Evolutionary conservation across 2,329 filamentous ascomycete species (phyloP).

Genomic region (Botrytis deweyae): DNA sequence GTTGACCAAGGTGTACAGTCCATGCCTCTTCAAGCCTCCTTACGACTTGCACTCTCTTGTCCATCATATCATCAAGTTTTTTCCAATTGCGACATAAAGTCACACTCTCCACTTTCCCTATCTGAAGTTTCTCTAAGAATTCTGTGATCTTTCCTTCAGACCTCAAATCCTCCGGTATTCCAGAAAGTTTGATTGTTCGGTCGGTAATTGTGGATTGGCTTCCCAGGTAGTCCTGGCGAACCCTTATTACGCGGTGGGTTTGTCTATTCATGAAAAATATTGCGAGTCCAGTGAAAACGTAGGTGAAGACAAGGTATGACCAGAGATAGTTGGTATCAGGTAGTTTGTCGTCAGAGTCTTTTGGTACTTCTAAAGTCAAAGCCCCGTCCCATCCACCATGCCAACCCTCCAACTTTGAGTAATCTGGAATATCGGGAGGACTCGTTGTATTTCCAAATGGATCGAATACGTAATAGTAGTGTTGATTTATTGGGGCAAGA

Average conservation of each 20-base stretch:
- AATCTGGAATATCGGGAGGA: conserved; percentile 31
- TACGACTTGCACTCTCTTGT: conserved; percentile 62
- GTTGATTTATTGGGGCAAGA: conserved; percentile 81
- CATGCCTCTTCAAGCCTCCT: conserved; percentile 79
- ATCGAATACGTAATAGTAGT: conserved; percentile 48
- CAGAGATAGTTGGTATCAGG: conserved; percentile 62
- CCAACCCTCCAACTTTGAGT: conserved; percentile 19
- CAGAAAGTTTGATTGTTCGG: conserved; percentile 85
- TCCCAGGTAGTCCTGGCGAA: conserved; percentile 87
- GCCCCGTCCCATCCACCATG: conserved; percentile 6
- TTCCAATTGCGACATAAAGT: conserved; percentile 86
- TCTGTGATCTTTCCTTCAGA: conserved; percentile 81
- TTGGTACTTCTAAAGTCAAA: background rate
- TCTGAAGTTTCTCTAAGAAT: conserved; percentile 81
- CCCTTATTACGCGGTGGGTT: conserved; percentile 79
- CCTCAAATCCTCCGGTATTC: conserved; percentile 76
- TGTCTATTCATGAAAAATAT: conserved; percentile 81
- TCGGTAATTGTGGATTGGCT: conserved; percentile 95
- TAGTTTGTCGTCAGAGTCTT: conserved; percentile 22
- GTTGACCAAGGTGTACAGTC: conserved; percentile 69
- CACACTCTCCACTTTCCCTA: conserved; percentile 87
- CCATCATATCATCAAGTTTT: conserved; percentile 72
- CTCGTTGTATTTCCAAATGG: conserved; percentile 34
- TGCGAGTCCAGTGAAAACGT: conserved; percentile 81
- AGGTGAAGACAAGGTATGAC: conserved; percentile 94